These are phyloP conservation scores for Silybum marianum DNA, from an alignment of 129 eudicot genomes.

Conservation along the genomic window DNA sequence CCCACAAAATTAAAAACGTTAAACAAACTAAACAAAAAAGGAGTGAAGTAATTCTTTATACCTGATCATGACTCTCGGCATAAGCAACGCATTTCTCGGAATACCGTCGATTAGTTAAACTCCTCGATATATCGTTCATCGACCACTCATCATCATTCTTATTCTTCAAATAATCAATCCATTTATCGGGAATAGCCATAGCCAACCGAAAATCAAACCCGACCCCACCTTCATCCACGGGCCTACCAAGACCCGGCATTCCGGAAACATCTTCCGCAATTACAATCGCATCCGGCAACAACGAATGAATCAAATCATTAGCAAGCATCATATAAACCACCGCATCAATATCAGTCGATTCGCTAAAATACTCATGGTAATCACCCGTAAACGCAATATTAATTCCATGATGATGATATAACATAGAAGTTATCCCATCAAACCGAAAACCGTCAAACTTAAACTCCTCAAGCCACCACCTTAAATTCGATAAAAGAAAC, in stretches of 20 bases:
- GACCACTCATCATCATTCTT: conserved; percentile 93
- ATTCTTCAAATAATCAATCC: conserved; percentile 94
- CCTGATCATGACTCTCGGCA: conserved; percentile 99
- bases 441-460: conserved; percentile 93
- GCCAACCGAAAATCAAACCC: conserved; percentile 97
- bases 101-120: conserved; percentile 90
- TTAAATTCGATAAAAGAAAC: conserved; percentile 79
- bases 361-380: conserved; percentile 80
- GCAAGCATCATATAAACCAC: conserved; percentile 94
- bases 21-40: background rate
- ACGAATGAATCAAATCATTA: conserved; percentile 59
- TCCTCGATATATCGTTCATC: conserved; percentile 70
- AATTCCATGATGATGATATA: conserved; percentile 91
- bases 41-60: conserved; percentile 25
- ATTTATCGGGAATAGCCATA: conserved; percentile 96
- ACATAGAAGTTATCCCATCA: conserved; percentile 95
- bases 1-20: background rate
- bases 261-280: conserved; percentile 99
- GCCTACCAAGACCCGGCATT: conserved; percentile 94
- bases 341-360: conserved; percentile 88
- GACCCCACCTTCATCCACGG: conserved; percentile 81
- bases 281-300: conserved; percentile 78
- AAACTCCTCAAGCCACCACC: conserved; percentile 95
- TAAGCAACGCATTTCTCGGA: conserved; percentile 93
- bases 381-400: conserved; percentile 72